A percentile compares a stretch with the other conserved stretches of the same genome.
Evolutionary conservation across 208 protist species (phyloP).

Genomic region (Crithidia bombi): DNA sequence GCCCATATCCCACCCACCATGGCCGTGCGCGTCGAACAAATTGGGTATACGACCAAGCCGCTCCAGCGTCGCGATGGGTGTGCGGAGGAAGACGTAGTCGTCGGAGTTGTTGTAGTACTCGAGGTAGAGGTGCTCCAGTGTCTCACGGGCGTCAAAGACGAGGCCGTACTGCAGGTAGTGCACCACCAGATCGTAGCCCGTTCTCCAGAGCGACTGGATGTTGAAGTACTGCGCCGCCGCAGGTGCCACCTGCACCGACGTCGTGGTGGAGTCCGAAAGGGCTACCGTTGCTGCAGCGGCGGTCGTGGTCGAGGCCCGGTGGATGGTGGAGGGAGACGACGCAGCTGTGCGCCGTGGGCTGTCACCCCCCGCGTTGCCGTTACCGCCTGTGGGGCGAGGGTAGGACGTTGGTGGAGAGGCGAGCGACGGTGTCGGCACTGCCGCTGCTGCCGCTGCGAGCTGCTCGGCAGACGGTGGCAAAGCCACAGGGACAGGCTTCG

Average conservation of each 20-base stretch:
- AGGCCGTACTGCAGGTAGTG: slow-evolving; percentile 84
- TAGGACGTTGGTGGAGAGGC: not conserved
- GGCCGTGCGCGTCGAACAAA: slow-evolving; percentile 53
- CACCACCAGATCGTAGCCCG: slow-evolving; percentile 67
- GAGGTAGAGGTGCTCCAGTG: slow-evolving; percentile 60
- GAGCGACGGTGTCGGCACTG: not conserved
- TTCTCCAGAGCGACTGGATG: slow-evolving; percentile 68
- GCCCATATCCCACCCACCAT: slow-evolving; percentile 21
- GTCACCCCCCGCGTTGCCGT: not conserved
- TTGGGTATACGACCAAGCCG: slow-evolving; percentile 52
- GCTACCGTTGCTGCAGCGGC: not conserved
- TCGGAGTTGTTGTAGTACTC: slow-evolving; percentile 91
- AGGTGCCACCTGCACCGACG: not conserved
- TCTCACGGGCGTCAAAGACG: slow-evolving; percentile 50
- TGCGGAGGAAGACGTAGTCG: slow-evolving; percentile 69
- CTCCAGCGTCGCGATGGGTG: slow-evolving; percentile 39
- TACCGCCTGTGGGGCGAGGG: not conserved
- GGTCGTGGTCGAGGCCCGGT: not conserved
- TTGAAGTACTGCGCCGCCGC: slow-evolving; percentile 34
- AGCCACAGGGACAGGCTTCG: slow-evolving; percentile 4
- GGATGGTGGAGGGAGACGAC: not conserved
- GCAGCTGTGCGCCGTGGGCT: slow-evolving; percentile 3
- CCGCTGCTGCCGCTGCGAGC: not conserved
- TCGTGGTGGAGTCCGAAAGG: not conserved
- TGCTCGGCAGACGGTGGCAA: too few species aligned